Percentiles rank a stretch among this genome's conserved stretches.
Conservation (phyloP, 345 rosid genomes). For the Murraya paniculata region DNA sequence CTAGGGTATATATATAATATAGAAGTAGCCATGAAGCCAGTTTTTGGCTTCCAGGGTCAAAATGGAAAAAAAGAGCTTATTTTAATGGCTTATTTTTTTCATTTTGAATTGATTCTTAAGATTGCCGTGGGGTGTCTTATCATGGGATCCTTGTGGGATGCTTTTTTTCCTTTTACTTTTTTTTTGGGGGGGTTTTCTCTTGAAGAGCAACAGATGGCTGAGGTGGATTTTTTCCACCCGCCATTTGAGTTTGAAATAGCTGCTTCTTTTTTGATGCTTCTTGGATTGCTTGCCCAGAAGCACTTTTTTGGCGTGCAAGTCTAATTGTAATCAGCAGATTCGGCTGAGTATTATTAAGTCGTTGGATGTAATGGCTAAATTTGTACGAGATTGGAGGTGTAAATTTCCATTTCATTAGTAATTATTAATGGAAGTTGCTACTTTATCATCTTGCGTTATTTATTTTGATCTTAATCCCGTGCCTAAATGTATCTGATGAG, state of each 20-base stretch:
- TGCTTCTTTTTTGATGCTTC: not conserved
- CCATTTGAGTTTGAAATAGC: constrained; percentile 16
- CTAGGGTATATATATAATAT: constrained; percentile 8
- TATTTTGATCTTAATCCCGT: not conserved
- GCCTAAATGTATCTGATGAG: too few species aligned
- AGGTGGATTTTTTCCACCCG: constrained; percentile 57
- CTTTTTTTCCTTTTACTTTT: not conserved
- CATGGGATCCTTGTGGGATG: constrained; percentile 8
- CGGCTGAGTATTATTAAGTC: constrained; percentile 9
- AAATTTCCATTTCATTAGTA: not conserved
- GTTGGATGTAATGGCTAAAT: not conserved
- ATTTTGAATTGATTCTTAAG: constrained; percentile 17
- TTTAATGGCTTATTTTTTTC: not conserved
- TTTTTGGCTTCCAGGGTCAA: constrained; percentile 23
- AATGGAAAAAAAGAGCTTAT: constrained; percentile 18
- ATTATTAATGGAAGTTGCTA: constrained; percentile 12
- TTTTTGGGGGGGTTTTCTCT: too few species aligned
- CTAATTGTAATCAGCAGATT: constrained; percentile 20
- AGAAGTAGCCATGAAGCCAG: not conserved
- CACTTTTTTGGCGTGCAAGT: not conserved
- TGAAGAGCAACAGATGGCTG: constrained; percentile 30
- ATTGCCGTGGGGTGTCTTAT: not conserved
- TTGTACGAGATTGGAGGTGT: constrained; percentile 11
- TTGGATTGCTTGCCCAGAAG: not conserved
- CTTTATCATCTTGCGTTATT: not conserved